Percentiles rank a stretch among this genome's conserved stretches.
phyloP scores from a whole-genome alignment of 768 basidiomycete genomes.

The Pleurotus salmoneostramineus region DNA sequence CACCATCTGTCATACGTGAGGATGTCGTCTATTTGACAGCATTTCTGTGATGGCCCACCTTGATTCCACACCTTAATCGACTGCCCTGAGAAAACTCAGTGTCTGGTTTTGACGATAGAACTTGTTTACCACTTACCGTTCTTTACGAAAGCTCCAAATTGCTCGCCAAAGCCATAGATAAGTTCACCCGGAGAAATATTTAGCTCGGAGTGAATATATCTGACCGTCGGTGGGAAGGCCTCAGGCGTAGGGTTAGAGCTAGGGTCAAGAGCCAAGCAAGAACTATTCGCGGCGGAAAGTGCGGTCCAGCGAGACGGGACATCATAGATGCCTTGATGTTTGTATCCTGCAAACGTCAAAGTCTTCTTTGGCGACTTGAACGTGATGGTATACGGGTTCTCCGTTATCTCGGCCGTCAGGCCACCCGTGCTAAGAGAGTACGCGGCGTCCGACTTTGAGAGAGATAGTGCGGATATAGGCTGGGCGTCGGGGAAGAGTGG shows the following conservation, averaged over 20 bases:
- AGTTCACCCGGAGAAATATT: constrained; percentile 67
- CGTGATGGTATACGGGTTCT: constrained; percentile 58
- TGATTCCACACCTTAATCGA: constrained; percentile 66
- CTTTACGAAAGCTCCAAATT: constrained; percentile 73
- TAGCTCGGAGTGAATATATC: constrained; percentile 56
- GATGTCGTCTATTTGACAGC: neutral
- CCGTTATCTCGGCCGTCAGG: constrained; percentile 49
- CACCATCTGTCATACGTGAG: constrained; percentile 43
- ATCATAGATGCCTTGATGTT: constrained; percentile 53
- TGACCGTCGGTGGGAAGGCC: constrained; percentile 34
- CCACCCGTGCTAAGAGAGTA: constrained; percentile 40
- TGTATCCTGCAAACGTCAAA: constrained; percentile 47
- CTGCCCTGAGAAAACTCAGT: constrained; percentile 34
- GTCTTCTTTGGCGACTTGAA: constrained; percentile 48
- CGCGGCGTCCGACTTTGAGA: constrained; percentile 27
- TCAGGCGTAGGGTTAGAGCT: constrained; percentile 52
- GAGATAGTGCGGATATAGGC: constrained; percentile 37
- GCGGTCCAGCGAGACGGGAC: constrained; percentile 53
- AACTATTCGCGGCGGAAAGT: constrained; percentile 46
- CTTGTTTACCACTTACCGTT: constrained; percentile 47
- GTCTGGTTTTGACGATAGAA: constrained; percentile 8
- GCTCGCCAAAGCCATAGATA: constrained; percentile 73
- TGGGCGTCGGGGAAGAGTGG: constrained; percentile 60
- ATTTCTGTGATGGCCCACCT: constrained; percentile 10
- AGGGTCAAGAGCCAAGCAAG: constrained; percentile 53